Evolutionary conservation across 257 asterid species (phyloP), one percentile per base, ranked within the genome.

Genomic region (Solanum chilense): DNA sequence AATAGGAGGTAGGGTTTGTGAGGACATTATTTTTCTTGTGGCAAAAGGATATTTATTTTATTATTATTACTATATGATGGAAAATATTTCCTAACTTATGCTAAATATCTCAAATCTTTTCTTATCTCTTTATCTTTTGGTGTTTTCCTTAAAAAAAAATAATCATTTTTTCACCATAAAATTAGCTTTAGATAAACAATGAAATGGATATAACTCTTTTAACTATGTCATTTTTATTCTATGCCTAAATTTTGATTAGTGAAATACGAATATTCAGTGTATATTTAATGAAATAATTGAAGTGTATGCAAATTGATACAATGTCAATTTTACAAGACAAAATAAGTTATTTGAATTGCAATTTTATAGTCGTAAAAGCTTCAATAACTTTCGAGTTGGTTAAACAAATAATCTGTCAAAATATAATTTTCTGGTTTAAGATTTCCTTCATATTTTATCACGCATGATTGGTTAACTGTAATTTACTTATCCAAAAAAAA

Each of bases 11-110:
- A 77, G 41, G 35, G 74, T 69, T 84, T 87, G 71, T 84, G 88
- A 84, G 91, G 91, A 84, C 87, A 87, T 75, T 84, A 56, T 77
- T 85, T 77, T 85, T 77, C 49, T 31, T 52, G 84, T 4, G 18
- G 20, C 5, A 41, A 52, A 52, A 35, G 16, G 20, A 15, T 42
- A 10, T 27, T 14, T 23, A 35, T 5, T 37, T 37, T 37, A 37
- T 47, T 27, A 23, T 47, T 15, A 42, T 5, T 42, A 71, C 68
- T 42, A 16, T 18, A 29, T 47, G 45, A 81, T 49, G 29, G 62
- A 31, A 29, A 21, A 33, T 18, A 47, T 78, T 27, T 21, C 41
- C 12, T 9, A 77, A 77, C n/a, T 78, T 7, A 35, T 29, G 68
- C 69, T 15, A 47, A 27, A 29, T 80, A 81, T 49, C 85, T 31